These are phyloP conservation scores for Dentipellis fragilis DNA, from an alignment of 768 basidiomycete genomes.

Conservation along the genomic window DNA sequence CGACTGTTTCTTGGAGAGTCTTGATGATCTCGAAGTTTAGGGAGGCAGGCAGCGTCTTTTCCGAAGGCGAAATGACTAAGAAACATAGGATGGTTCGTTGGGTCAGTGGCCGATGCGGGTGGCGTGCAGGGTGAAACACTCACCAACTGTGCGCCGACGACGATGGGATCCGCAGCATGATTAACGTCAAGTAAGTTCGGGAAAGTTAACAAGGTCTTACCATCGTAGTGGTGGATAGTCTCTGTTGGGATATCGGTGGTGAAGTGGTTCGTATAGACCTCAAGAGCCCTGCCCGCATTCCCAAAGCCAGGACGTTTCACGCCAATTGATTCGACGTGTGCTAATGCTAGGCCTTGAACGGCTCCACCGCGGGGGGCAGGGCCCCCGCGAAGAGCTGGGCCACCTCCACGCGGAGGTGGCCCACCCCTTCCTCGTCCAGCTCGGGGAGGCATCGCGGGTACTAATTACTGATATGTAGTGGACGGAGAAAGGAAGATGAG, in stretches of 20 bases:
- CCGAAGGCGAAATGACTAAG: conserved; percentile 55
- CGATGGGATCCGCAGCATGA: not conserved
- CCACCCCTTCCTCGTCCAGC: conserved; percentile 8
- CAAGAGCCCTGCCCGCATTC: conserved; percentile 35
- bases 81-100: not conserved
- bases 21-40: conserved; percentile 66
- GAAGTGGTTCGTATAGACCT: conserved; percentile 54
- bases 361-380: conserved; percentile 20
- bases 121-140: conserved; percentile 14
- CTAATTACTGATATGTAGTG: not conserved
- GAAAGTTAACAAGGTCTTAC: conserved; percentile 28
- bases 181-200: not conserved
- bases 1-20: conserved; percentile 45
- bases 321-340: conserved; percentile 44
- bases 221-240: conserved; percentile 72
- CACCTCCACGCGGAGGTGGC: conserved; percentile 7
- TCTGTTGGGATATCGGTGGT: conserved; percentile 45
- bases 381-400: conserved; percentile 16
- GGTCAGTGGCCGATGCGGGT: too few relatives aligned
- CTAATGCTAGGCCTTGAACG: not conserved
- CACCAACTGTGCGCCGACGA: conserved; percentile 29
- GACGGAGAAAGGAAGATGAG: not conserved
- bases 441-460: not conserved
- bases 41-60: conserved; percentile 56
- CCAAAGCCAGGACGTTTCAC: conserved; percentile 63